These are phyloP conservation scores for Petunia hybrid DNA, from an alignment of 305 asterid species.

Conservation along the genomic window DNA sequence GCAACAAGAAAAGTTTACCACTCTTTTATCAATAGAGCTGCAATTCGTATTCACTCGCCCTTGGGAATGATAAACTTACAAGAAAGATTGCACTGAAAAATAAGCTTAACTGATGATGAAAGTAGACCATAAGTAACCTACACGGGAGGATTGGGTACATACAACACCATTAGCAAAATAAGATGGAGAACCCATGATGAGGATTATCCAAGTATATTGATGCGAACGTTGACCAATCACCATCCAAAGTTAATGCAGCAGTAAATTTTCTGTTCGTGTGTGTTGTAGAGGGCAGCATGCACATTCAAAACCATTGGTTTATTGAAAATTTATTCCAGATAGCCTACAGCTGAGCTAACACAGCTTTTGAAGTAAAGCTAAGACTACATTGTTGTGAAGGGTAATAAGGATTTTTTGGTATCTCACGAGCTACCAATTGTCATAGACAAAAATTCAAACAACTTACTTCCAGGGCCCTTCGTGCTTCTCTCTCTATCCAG, in stretches of 20 bases:
- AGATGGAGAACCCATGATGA: constrained; percentile 21
- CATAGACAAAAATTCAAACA: constrained; percentile 29
- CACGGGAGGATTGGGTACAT: background rate
- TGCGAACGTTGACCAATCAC: constrained; percentile 18
- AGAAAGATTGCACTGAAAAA: constrained; percentile 13
- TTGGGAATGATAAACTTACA: constrained; percentile 14
- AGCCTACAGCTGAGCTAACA: background rate
- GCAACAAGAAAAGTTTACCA: background rate
- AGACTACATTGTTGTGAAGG: background rate
- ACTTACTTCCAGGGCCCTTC: constrained; percentile 76
- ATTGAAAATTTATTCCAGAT: constrained; percentile 15
- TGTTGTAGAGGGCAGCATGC: background rate
- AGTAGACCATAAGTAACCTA: background rate
- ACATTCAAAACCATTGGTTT: background rate
- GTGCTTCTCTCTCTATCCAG: constrained; percentile 88
- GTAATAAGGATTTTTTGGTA: background rate
- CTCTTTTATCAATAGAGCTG: background rate
- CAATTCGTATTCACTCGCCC: constrained; percentile 7
- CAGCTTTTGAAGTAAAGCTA: constrained; percentile 17
- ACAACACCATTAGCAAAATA: background rate
- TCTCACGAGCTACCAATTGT: constrained; percentile 8
- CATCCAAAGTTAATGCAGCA: constrained; percentile 3
- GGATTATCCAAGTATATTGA: background rate
- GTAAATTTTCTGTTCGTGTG: background rate
- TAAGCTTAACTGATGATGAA: constrained; percentile 9